phyloP scores from a whole-genome alignment of 1,139 yeast species.

The Hemisphaericaspora xylofermentans region DNA sequence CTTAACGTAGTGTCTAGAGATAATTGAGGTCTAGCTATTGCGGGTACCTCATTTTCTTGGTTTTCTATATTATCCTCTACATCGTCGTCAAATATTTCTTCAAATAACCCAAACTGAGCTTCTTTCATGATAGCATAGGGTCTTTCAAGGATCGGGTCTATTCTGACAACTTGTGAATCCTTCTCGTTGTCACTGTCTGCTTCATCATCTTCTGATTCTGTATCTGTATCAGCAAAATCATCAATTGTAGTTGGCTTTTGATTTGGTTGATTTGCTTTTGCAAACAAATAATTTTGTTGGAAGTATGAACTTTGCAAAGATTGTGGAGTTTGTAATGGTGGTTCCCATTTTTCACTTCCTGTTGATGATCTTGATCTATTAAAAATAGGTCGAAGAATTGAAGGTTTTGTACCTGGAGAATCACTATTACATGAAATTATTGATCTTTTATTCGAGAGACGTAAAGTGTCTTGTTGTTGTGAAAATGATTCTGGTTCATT shows the following conservation, averaged over 20 bases:
- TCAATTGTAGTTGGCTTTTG: slow-evolving; percentile 25
- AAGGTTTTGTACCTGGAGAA: slow-evolving; percentile 1
- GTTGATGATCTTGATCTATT: slow-evolving; percentile 23
- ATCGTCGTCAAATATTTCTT: slow-evolving; percentile 1
- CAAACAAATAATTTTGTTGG: slow-evolving; percentile 1
- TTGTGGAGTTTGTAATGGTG: not conserved
- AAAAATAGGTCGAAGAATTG: slow-evolving; percentile 23
- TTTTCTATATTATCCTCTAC: not conserved
- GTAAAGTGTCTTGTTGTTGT: slow-evolving; percentile 13
- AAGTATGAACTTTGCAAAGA: not conserved
- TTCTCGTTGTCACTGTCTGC: slow-evolving; percentile 10
- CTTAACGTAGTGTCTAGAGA: not conserved
- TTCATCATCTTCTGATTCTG: slow-evolving; percentile 15
- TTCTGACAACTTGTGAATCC: not conserved
- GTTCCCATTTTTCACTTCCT: slow-evolving; percentile 7
- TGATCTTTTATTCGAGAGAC: not conserved
- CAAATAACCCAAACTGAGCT: not conserved
- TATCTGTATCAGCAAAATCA: slow-evolving; percentile 44
- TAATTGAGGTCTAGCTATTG: not conserved
- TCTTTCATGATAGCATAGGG: not conserved
- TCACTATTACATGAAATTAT: not conserved
- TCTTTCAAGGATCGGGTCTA: not conserved
- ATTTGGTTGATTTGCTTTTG: not conserved
- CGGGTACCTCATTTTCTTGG: not conserved
- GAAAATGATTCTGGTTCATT: not conserved